phyloP scores from a whole-genome alignment of 345 rosid species.

The Camelina laxa region DNA sequence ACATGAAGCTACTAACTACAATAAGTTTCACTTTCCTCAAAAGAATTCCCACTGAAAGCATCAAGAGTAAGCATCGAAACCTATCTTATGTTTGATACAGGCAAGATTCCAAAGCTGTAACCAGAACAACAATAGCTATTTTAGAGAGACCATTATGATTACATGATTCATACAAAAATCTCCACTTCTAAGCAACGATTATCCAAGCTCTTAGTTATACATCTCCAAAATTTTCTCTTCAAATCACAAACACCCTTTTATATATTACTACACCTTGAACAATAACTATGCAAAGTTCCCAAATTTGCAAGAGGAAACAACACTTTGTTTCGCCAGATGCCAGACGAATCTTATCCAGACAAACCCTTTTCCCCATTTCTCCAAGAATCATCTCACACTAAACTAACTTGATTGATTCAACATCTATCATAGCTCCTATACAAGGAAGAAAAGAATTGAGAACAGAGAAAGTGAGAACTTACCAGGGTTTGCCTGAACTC shows the following conservation, averaged over 20 bases:
- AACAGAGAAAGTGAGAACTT: not conserved
- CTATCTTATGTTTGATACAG: constrained; percentile 4
- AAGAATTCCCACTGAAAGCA: not conserved
- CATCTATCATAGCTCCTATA: not conserved
- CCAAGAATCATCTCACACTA: constrained; percentile 17
- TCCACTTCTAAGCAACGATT: constrained; percentile 3
- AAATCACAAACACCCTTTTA: not conserved
- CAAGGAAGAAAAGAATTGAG: not conserved
- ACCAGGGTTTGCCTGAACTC: constrained; percentile 67
- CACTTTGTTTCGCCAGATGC: not conserved
- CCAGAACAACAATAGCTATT: not conserved
- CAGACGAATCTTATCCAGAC: not conserved
- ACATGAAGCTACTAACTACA: constrained; percentile 2
- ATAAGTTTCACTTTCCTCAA: not conserved
- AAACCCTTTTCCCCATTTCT: not conserved
- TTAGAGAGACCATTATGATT: not conserved
- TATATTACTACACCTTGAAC: not conserved
- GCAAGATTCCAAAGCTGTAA: not conserved
- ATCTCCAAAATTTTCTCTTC: not conserved
- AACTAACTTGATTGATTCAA: not conserved
- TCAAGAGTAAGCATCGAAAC: not conserved
- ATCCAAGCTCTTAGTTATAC: constrained; percentile 10
- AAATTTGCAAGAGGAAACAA: too few species aligned
- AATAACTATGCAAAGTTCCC: not conserved
- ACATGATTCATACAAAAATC: constrained; percentile 25